Evolutionary conservation across 139 green algal genomes (phyloP).

Genomic region (Choricystis sp.): DNA sequence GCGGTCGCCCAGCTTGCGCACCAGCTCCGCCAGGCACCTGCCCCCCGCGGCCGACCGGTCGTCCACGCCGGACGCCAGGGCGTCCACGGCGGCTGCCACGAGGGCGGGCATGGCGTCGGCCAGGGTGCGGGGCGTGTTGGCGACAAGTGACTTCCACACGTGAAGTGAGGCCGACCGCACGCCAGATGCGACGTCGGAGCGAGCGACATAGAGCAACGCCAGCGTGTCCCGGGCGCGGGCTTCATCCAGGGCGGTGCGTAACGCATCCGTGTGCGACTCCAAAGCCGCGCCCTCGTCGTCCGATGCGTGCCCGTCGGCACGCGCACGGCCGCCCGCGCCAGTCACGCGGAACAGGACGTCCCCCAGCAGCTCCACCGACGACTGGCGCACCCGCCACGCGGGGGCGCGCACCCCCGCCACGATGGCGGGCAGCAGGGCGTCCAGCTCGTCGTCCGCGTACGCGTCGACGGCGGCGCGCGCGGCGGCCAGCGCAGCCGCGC

Average conservation of each 20-base stretch:
- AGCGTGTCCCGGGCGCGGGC: constrained; percentile 60
- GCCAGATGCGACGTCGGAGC: constrained; percentile 58
- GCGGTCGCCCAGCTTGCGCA: constrained; percentile 91
- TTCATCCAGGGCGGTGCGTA: constrained; percentile 55
- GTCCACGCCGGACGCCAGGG: constrained; percentile 39
- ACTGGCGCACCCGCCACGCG: constrained; percentile 94
- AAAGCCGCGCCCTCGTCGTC: constrained; percentile 82
- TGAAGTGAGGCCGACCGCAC: constrained; percentile 74
- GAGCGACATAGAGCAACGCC: constrained; percentile 66
- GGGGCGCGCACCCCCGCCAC: constrained; percentile 66
- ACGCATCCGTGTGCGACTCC: constrained; percentile 64
- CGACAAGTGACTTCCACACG: constrained; percentile 92
- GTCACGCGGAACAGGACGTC: constrained; percentile 93
- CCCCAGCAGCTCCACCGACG: constrained; percentile 81
- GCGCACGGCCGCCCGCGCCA: constrained; percentile 72
- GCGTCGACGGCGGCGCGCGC: constrained; percentile 62
- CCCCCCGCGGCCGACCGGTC: constrained; percentile 47
- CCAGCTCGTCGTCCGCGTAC: constrained; percentile 50
- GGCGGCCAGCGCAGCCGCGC: constrained; percentile 70
- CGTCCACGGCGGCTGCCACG: constrained; percentile 59
- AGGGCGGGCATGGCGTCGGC: constrained; percentile 71
- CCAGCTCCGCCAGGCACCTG: constrained; percentile 82
- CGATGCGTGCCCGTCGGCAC: constrained; percentile 63
- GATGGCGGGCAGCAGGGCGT: constrained; percentile 82
- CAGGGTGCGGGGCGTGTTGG: constrained; percentile 90